phyloP scores from a whole-genome alignment of 179 eudicot species.

The Nepenthes alata region DNA sequence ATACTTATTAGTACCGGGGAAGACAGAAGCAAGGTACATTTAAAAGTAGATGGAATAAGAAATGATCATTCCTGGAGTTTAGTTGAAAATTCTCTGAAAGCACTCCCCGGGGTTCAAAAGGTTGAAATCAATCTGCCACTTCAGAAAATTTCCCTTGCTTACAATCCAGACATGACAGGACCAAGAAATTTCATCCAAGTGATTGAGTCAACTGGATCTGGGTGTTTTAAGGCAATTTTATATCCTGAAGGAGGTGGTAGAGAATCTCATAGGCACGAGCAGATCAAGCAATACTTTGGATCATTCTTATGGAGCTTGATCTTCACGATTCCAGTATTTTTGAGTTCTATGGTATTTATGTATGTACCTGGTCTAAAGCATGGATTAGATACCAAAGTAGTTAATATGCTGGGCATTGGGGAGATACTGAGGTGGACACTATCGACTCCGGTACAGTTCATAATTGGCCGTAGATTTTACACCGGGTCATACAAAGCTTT shows the following conservation, averaged over 20 bases:
- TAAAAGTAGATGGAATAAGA: slow-evolving; percentile 52
- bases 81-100: slow-evolving; percentile 45
- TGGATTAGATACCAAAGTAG: slow-evolving; percentile 44
- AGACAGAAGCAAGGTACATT: slow-evolving; percentile 47
- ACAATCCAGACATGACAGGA: slow-evolving; percentile 69
- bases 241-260: slow-evolving; percentile 52
- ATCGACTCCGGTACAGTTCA: slow-evolving; percentile 86
- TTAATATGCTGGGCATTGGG: slow-evolving; percentile 69
- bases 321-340: slow-evolving; percentile 76
- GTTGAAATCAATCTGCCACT: slow-evolving; percentile 35
- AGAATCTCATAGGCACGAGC: slow-evolving; percentile 44
- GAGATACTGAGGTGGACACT: slow-evolving; percentile 66
- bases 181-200: slow-evolving; percentile 64
- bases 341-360: slow-evolving; percentile 89
- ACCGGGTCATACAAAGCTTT: slow-evolving; percentile 71
- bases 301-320: slow-evolving; percentile 80
- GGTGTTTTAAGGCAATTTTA: slow-evolving; percentile 41
- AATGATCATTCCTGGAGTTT: slow-evolving; percentile 34
- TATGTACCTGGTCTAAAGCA: slow-evolving; percentile 60
- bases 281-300: slow-evolving; percentile 45
- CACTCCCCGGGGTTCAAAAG: slow-evolving; percentile 58
- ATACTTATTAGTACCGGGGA: slow-evolving; percentile 61
- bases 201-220: slow-evolving; percentile 46
- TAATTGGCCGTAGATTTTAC: slow-evolving; percentile 73
- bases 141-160: slow-evolving; percentile 45